Percentiles rank a stretch among this genome's conserved stretches.
Conservation (phyloP, 1,139 yeast genomes). For the Pichia kudriavzevii region DNA sequence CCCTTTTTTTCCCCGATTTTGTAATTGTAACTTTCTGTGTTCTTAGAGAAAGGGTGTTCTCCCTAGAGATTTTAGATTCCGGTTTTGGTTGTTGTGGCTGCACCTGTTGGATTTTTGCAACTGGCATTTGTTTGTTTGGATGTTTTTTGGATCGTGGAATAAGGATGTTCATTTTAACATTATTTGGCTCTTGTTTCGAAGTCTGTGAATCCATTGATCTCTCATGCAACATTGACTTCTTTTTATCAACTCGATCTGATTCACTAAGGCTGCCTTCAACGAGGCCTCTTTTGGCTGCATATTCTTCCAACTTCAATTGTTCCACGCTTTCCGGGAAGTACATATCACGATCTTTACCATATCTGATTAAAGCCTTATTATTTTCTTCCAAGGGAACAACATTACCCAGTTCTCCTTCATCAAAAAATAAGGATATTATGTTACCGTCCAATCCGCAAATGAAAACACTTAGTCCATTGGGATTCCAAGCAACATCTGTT, state of each 20-base stretch:
- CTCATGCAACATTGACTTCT: background rate
- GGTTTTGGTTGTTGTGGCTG: background rate
- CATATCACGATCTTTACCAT: slow-evolving; percentile 83
- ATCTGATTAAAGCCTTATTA: slow-evolving; percentile 63
- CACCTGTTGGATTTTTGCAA: slow-evolving; percentile 11
- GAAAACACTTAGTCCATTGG: slow-evolving; percentile 65
- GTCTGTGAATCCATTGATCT: background rate
- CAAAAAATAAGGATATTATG: slow-evolving; percentile 64
- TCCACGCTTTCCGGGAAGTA: slow-evolving; percentile 82
- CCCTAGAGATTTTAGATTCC: too few relatives aligned
- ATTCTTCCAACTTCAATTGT: slow-evolving; percentile 67
- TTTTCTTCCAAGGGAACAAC: slow-evolving; percentile 61
- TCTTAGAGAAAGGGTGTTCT: slow-evolving; percentile 18
- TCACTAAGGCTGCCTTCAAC: slow-evolving; percentile 4
- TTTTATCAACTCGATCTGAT: slow-evolving; percentile 27
- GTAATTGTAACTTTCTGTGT: slow-evolving; percentile 51
- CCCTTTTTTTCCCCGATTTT: slow-evolving; percentile 79
- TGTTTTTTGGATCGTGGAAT: slow-evolving; percentile 27
- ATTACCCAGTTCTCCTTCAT: slow-evolving; percentile 63
- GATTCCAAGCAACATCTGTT: slow-evolving; percentile 73
- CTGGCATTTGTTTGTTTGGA: slow-evolving; percentile 24
- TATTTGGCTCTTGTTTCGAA: background rate
- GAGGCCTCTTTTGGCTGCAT: slow-evolving; percentile 29
- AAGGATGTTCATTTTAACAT: slow-evolving; percentile 20
- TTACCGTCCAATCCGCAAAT: slow-evolving; percentile 83